Evolutionary conservation across 305 asterid genomes (phyloP).

Genomic region (Fraxinus sp.): DNA sequence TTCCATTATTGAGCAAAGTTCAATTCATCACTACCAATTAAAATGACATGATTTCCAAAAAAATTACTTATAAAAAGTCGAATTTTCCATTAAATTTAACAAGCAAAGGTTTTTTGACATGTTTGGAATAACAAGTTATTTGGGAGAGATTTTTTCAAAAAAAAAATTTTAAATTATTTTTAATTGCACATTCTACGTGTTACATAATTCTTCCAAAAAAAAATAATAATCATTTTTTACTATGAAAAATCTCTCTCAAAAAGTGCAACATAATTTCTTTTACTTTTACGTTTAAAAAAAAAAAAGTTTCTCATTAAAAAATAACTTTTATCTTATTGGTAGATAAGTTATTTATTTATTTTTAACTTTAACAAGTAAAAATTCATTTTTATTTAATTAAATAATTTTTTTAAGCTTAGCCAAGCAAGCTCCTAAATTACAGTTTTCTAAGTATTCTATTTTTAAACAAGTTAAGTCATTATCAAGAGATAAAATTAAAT

Average conservation of each 20-base stretch:
- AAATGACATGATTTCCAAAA: slow-evolving; percentile 13
- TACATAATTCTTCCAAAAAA: too few relatives aligned
- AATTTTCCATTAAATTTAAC: not conserved
- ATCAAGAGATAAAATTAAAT: not conserved
- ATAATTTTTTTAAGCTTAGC: not conserved
- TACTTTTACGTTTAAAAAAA: not conserved
- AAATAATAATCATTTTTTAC: not conserved
- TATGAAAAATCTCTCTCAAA: not conserved
- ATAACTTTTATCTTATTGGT: not conserved
- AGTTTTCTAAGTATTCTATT: not conserved
- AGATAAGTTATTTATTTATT: not conserved
- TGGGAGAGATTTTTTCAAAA: not conserved
- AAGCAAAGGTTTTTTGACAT: not conserved
- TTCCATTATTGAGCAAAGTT: not conserved
- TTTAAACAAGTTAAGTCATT: not conserved
- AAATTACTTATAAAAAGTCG: not conserved
- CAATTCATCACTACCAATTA: slow-evolving; percentile 33
- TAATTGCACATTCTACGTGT: not conserved
- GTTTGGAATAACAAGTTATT: not conserved
- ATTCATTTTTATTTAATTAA: not conserved
- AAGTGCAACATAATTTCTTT: too few relatives aligned
- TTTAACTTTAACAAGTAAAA: not conserved
- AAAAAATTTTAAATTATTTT: too few relatives aligned
- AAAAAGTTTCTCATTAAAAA: not conserved
- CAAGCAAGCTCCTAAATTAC: not conserved